A percentile compares a stretch with the other conserved stretches of the same genome.
Evolutionary conservation across 495 filamentous ascomycete species (phyloP).

Genomic region (Hyaloscypha bicolor): DNA sequence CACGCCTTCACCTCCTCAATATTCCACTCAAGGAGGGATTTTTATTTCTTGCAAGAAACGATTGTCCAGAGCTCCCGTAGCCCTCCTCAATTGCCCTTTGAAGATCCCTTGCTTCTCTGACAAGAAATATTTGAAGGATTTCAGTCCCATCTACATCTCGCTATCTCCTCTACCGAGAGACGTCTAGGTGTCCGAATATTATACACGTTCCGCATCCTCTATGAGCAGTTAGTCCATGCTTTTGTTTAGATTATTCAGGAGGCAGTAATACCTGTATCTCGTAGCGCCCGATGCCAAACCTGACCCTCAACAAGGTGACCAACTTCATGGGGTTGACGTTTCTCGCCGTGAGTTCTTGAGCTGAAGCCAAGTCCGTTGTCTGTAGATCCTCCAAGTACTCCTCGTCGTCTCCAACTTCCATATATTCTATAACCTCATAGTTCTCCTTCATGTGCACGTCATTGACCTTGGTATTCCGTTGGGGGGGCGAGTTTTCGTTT

Average conservation of each 20-base stretch:
- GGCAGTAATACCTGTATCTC: background rate
- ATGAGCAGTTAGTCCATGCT: background rate
- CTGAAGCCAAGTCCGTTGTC: background rate
- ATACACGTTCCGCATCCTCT: background rate
- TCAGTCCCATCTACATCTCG: background rate
- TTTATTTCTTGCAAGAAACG: no score
- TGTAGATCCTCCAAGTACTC: background rate
- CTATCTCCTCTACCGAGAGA: background rate
- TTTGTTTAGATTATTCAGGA: background rate
- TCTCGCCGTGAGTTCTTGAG: background rate
- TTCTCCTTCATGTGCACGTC: conserved; percentile 3
- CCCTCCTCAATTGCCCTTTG: background rate
- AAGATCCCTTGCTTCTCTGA: background rate
- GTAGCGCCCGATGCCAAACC: background rate
- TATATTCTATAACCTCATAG: background rate
- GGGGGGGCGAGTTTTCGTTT: background rate
- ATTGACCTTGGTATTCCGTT: background rate
- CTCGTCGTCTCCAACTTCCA: background rate
- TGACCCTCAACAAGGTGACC: background rate
- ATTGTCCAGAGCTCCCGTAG: background rate
- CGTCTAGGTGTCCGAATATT: background rate
- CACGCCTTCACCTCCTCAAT: no score
- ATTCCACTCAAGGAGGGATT: no score
- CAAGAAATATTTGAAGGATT: background rate
- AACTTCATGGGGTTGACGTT: conserved; percentile 7